Evolutionary conservation across 2,329 filamentous ascomycete species (phyloP).

Genomic region (Purpureocillium takamizusanense): DNA sequence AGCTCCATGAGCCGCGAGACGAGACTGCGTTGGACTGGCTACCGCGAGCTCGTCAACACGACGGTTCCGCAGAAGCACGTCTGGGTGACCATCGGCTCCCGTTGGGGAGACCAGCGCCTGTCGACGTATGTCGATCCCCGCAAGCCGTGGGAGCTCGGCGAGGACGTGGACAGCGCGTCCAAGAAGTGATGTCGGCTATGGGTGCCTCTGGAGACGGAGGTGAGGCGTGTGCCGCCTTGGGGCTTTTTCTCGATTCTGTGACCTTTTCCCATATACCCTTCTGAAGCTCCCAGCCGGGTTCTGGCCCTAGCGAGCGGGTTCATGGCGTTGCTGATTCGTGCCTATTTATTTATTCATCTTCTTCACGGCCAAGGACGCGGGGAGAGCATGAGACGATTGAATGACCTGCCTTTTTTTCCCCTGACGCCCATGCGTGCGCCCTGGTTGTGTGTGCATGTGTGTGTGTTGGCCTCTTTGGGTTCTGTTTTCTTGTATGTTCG

Average conservation of each 20-base stretch:
- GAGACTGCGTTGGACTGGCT: constrained; percentile 49
- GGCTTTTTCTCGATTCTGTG: too few relatives aligned
- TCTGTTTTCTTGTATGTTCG: too few relatives aligned
- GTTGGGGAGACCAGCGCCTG: constrained; percentile 47
- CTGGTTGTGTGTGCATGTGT: too few relatives aligned
- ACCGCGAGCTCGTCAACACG: constrained; percentile 43
- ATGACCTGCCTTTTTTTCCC: constrained; percentile 2
- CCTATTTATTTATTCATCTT: constrained; percentile 5
- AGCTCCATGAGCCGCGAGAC: constrained; percentile 46
- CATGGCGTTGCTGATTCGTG: constrained; percentile 7
- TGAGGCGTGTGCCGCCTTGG: too few relatives aligned
- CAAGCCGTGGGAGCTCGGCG: constrained; percentile 42
- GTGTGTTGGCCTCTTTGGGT: too few relatives aligned
- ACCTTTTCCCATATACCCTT: constrained; percentile 4
- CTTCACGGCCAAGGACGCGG: too few relatives aligned
- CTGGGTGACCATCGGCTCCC: constrained; percentile 59
- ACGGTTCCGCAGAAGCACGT: constrained; percentile 52
- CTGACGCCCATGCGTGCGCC: too few relatives aligned
- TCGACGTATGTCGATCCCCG: constrained; percentile 47
- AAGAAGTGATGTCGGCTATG: constrained; percentile 14
- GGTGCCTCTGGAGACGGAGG: not conserved
- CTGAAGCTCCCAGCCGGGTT: constrained; percentile 1
- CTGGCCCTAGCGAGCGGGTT: constrained; percentile 4
- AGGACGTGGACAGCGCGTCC: constrained; percentile 35
- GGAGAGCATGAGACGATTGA: constrained; percentile 4